Percentiles rank a stretch among this genome's conserved stretches.
Evolutionary conservation across 2,329 filamentous ascomycete species (phyloP).

Genomic region (Aspergillus ruber): DNA sequence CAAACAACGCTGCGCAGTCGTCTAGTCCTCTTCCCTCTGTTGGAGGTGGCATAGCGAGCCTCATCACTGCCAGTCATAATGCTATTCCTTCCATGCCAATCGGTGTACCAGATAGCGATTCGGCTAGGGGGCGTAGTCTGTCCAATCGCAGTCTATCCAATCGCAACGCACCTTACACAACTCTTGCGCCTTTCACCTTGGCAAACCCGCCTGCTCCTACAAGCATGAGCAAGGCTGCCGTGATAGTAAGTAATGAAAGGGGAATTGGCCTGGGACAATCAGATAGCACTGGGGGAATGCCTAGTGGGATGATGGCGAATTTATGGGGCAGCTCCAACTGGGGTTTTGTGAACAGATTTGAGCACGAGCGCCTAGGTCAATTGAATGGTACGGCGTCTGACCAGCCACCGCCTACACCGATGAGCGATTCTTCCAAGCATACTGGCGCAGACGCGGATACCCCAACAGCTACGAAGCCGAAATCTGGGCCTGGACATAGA

Average conservation of each 20-base stretch:
- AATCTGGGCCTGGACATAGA: conserved; percentile 39
- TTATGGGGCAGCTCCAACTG: conserved; percentile 88
- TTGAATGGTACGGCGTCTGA: conserved; percentile 15
- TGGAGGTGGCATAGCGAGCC: conserved; percentile 67
- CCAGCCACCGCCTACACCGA: conserved; percentile 12
- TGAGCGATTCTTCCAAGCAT: conserved; percentile 21
- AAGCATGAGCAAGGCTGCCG: conserved; percentile 77
- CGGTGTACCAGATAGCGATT: conserved; percentile 33
- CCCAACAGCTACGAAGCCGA: conserved; percentile 18
- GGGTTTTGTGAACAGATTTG: conserved; percentile 60
- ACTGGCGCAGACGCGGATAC: conserved; percentile 14
- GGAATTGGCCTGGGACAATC: conserved; percentile 57
- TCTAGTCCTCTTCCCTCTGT: conserved; percentile 37
- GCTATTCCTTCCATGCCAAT: conserved; percentile 53
- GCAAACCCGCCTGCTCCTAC: conserved; percentile 78
- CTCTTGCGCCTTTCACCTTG: conserved; percentile 72
- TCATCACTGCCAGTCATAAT: conserved; percentile 79
- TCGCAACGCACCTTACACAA: conserved; percentile 51
- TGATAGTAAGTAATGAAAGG: conserved; percentile 72
- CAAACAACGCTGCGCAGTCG: conserved; percentile 50
- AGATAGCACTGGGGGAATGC: conserved; percentile 63
- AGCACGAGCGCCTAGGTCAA: conserved; percentile 45
- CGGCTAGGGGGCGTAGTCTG: conserved; percentile 26
- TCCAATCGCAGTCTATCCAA: conserved; percentile 27
- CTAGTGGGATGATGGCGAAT: conserved; percentile 83